These are phyloP conservation scores for Penicillium robsamsonii DNA, from an alignment of 495 filamentous ascomycete species.

Conservation along the genomic window DNA sequence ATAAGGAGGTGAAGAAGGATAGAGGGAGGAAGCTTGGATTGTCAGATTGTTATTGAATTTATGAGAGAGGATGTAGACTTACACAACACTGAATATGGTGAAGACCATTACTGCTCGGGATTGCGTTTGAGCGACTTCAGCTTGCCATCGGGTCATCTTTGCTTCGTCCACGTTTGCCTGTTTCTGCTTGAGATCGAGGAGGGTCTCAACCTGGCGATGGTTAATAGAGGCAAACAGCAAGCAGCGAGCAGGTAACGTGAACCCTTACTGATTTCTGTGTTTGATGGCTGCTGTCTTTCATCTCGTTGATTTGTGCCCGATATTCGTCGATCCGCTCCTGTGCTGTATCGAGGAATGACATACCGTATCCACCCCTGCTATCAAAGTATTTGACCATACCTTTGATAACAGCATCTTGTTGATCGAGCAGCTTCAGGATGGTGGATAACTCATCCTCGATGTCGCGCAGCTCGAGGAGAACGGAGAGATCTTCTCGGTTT, in stretches of 20 bases:
- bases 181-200: slow-evolving; percentile 66
- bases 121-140: slow-evolving; percentile 61
- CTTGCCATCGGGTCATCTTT: slow-evolving; percentile 60
- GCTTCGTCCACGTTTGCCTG: slow-evolving; percentile 69
- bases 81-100: slow-evolving; percentile 67
- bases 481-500: slow-evolving; percentile 62
- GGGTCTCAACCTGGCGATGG: slow-evolving; percentile 54
- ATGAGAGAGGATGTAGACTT: slow-evolving; percentile 30
- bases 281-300: slow-evolving; percentile 51
- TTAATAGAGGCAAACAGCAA: neutral
- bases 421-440: slow-evolving; percentile 56
- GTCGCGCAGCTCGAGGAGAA: slow-evolving; percentile 62
- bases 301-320: slow-evolving; percentile 53
- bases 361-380: slow-evolving; percentile 25
- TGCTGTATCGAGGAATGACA: slow-evolving; percentile 49
- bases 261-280: slow-evolving; percentile 41
- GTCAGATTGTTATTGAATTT: slow-evolving; percentile 37
- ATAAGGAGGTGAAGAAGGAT: slow-evolving; percentile 65
- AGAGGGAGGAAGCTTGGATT: slow-evolving; percentile 54
- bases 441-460: slow-evolving; percentile 65
- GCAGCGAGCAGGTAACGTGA: neutral
- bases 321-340: slow-evolving; percentile 55
- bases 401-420: slow-evolving; percentile 52
- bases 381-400: slow-evolving; percentile 48
- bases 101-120: slow-evolving; percentile 67